Evolutionary conservation across 2,329 filamentous ascomycete genomes (phyloP).

Genomic region (Clarireedia hainanense): DNA sequence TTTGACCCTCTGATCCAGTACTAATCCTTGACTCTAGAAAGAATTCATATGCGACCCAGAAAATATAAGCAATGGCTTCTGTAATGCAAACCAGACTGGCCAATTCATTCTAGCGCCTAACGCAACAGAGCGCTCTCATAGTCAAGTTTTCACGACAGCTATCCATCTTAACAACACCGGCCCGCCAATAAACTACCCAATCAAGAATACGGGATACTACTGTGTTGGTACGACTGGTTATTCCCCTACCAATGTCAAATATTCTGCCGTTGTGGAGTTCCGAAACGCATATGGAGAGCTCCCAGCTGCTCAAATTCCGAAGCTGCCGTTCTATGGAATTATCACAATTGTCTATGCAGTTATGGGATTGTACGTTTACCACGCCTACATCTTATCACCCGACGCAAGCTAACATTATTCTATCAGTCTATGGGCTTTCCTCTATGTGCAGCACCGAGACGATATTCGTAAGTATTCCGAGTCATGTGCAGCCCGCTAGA

Average conservation of each 20-base stretch:
- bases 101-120: conserved; percentile 77
- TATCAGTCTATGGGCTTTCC: conserved; percentile 75
- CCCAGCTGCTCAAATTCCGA: conserved; percentile 89
- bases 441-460: conserved; percentile 88
- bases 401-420: conserved; percentile 7
- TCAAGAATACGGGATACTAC: conserved; percentile 92
- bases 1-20: conserved; percentile 2
- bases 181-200: conserved; percentile 67
- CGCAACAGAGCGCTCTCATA: conserved; percentile 62
- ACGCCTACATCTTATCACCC: conserved; percentile 5
- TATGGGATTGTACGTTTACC: conserved; percentile 54
- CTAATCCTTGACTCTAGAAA: conserved; percentile 39
- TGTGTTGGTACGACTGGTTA: conserved; percentile 77
- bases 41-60: conserved; percentile 70
- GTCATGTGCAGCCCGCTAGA: background rate
- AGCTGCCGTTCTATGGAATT: conserved; percentile 93
- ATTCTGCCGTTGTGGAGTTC: conserved; percentile 79
- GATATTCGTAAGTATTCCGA: conserved; percentile 63
- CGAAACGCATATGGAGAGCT: conserved; percentile 95
- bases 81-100: conserved; percentile 70
- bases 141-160: conserved; percentile 68
- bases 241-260: conserved; percentile 52
- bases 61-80: conserved; percentile 60
- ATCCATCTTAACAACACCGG: conserved; percentile 69
- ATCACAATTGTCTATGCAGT: conserved; percentile 91